Conservation (phyloP, 345 rosid species). For the Trapa incisa region DNA sequence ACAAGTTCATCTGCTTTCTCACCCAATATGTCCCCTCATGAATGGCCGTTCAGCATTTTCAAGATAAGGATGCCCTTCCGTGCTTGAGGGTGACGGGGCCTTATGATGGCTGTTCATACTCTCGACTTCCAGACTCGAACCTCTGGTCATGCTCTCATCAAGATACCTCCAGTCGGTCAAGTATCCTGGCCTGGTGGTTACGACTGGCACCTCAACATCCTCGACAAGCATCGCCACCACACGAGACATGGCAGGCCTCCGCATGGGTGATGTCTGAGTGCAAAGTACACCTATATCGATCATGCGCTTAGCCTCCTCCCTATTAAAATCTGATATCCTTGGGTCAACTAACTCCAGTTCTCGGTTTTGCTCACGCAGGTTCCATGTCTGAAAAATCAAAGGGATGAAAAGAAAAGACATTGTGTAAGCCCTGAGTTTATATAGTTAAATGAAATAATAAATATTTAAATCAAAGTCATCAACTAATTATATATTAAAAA, state of each 20-base stretch:
- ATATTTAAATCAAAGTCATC: too few species aligned
- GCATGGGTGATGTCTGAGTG: constrained; percentile 42
- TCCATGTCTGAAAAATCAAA: constrained; percentile 38
- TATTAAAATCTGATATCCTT: constrained; percentile 20
- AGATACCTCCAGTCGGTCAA: constrained; percentile 43
- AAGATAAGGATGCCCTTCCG: background rate
- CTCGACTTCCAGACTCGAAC: background rate
- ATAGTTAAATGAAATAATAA: too few species aligned
- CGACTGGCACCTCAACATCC: constrained; percentile 41
- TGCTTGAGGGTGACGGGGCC: too few species aligned
- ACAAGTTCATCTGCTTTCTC: too few species aligned
- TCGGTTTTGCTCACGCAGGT: constrained; percentile 30
- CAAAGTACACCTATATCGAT: constrained; percentile 51
- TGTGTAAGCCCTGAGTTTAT: background rate
- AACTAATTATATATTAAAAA: too few species aligned
- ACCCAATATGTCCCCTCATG: too few species aligned
- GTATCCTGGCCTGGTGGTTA: constrained; percentile 36
- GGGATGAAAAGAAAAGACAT: background rate
- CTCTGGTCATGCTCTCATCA: constrained; percentile 15
- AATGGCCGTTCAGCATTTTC: too few species aligned
- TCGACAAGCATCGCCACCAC: constrained; percentile 56
- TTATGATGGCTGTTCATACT: background rate
- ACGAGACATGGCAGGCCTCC: constrained; percentile 55
- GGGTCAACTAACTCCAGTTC: constrained; percentile 34
- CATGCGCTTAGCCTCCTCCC: constrained; percentile 37